phyloP scores from a whole-genome alignment of 139 green algal species.

The Coccomyxa sp. region DNA sequence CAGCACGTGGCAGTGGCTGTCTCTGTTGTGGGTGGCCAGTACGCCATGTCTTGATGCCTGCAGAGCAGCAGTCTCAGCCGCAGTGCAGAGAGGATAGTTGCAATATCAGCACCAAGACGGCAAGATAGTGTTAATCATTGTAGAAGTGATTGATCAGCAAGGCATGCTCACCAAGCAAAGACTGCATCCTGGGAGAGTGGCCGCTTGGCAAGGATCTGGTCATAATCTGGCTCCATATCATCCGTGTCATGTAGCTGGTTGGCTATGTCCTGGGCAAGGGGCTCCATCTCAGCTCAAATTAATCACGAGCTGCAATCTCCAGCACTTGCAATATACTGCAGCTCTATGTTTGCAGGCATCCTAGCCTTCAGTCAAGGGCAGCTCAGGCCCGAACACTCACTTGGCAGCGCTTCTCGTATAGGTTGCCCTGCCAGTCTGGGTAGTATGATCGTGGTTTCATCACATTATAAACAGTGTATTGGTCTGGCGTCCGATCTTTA shows the following conservation, averaged over 20 bases:
- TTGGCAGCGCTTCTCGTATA: constrained; percentile 51
- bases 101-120: too few species aligned
- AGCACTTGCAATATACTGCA: neutral
- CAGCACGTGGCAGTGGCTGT: constrained; percentile 60
- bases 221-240: constrained; percentile 59
- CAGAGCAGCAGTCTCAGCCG: neutral
- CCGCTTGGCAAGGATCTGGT: constrained; percentile 60
- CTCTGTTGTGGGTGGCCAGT: constrained; percentile 48
- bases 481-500: constrained; percentile 24
- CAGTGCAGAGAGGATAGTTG: too few species aligned
- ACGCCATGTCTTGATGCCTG: constrained; percentile 50
- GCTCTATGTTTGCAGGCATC: too few species aligned
- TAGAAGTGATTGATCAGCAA: neutral
- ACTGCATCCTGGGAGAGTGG: constrained; percentile 42
- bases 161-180: constrained; percentile 47
- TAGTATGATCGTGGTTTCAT: constrained; percentile 63
- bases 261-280: constrained; percentile 43
- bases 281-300: neutral
- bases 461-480: constrained; percentile 66
- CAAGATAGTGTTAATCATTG: too few species aligned
- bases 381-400: constrained; percentile 8
- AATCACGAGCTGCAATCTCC: neutral
- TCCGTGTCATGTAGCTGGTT: constrained; percentile 46
- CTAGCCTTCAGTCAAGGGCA: too few species aligned
- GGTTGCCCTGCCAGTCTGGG: constrained; percentile 43